Evolutionary conservation across 2,329 filamentous ascomycete species (phyloP).

Genomic region (Alternaria conjuncta): DNA sequence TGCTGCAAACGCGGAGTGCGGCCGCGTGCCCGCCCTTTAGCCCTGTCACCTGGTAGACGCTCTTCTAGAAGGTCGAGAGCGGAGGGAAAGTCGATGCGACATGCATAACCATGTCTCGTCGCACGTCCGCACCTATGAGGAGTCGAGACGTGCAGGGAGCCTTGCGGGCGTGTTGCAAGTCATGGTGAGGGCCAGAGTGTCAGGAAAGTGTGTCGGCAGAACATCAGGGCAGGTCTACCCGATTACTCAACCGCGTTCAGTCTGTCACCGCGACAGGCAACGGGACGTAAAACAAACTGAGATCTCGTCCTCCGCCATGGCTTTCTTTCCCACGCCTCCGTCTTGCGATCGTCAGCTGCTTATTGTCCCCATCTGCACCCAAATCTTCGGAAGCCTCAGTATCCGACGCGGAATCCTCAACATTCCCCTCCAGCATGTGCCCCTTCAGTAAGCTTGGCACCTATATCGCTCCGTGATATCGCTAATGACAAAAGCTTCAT

Average conservation of each 20-base stretch:
- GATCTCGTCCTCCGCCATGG: constrained; percentile 42
- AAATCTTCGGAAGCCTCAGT: constrained; percentile 27
- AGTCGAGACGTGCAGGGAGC: constrained; percentile 15
- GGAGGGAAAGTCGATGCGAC: constrained; percentile 31
- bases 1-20: constrained; percentile 29
- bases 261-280: constrained; percentile 27
- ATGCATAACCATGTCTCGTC: constrained; percentile 19
- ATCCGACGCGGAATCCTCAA: constrained; percentile 40
- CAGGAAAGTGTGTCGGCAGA: constrained; percentile 36
- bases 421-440: constrained; percentile 38
- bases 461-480: not conserved
- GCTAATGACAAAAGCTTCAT: constrained; percentile 32
- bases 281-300: constrained; percentile 46
- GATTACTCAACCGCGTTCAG: constrained; percentile 33
- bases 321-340: constrained; percentile 25
- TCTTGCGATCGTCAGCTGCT: constrained; percentile 28
- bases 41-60: constrained; percentile 12
- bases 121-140: constrained; percentile 27
- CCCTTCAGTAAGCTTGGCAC: constrained; percentile 40
- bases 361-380: constrained; percentile 18
- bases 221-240: constrained; percentile 28
- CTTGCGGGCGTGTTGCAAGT: constrained; percentile 31
- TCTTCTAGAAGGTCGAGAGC: constrained; percentile 17
- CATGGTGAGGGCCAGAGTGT: constrained; percentile 36
- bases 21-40: constrained; percentile 14